Conservation (phyloP, 2,329 filamentous ascomycete genomes). For the Aureobasidium pullulans region DNA sequence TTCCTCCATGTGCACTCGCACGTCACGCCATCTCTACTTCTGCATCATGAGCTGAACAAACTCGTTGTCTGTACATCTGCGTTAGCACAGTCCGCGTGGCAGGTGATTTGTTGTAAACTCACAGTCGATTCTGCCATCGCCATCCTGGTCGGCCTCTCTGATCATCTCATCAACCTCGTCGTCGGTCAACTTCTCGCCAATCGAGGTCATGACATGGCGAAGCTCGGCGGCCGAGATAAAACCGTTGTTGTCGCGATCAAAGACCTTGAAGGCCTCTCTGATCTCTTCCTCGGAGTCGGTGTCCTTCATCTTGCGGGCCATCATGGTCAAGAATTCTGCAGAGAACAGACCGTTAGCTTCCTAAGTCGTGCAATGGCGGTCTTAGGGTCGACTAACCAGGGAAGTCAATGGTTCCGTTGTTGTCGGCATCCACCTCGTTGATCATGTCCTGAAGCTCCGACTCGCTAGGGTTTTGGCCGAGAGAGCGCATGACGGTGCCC, state of each 20-base stretch:
- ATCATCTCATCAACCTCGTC: conserved; percentile 61
- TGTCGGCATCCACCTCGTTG: conserved; percentile 59
- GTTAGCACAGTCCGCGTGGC: conserved; percentile 13
- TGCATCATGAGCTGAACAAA: conserved; percentile 52
- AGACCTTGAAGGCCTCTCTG: conserved; percentile 58
- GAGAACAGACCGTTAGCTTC: neutral
- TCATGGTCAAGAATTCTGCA: conserved; percentile 58
- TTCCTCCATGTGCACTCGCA: conserved; percentile 1
- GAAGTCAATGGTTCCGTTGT: conserved; percentile 59
- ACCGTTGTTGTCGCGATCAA: conserved; percentile 59
- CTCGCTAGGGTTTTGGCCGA: conserved; percentile 56
- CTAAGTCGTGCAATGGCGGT: neutral
- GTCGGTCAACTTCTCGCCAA: conserved; percentile 58
- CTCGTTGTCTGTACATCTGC: conserved; percentile 40
- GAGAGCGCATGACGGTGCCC: conserved; percentile 56
- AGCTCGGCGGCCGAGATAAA: conserved; percentile 58
- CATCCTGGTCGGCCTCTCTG: conserved; percentile 56
- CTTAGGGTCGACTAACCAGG: conserved; percentile 37
- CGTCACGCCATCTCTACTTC: conserved; percentile 34
- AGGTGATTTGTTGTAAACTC: conserved; percentile 23
- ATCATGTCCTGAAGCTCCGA: conserved; percentile 60
- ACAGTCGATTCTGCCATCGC: conserved; percentile 59
- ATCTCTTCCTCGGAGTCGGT: conserved; percentile 58
- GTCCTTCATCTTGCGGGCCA: conserved; percentile 56
- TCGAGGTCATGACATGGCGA: conserved; percentile 55